Evolutionary conservation across 1,139 yeast genomes (phyloP).

Genomic region (Scheffersomyces insectosa): DNA sequence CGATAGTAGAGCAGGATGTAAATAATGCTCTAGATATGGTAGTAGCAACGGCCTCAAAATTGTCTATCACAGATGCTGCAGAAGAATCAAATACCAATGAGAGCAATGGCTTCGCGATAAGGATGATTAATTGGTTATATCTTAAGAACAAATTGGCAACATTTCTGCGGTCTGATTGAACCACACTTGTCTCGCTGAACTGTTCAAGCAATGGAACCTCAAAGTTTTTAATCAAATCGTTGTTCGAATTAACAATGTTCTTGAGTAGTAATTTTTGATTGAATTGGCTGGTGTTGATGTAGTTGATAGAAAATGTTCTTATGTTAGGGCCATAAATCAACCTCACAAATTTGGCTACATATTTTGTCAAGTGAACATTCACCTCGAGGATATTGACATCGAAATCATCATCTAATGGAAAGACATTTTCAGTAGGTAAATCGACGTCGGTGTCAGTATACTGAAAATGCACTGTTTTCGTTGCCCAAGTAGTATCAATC

Average conservation of each 20-base stretch:
- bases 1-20: conserved; percentile 43
- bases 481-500: conserved; percentile 52
- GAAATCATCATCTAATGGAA: conserved; percentile 32
- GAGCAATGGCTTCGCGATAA: conserved; percentile 47
- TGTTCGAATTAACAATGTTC: conserved; percentile 31
- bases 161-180: conserved; percentile 24
- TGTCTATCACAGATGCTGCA: conserved; percentile 24
- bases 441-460: conserved; percentile 54
- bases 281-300: conserved; percentile 43
- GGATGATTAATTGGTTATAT: conserved; percentile 47
- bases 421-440: conserved; percentile 37
- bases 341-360: conserved; percentile 34
- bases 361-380: conserved; percentile 43
- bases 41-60: conserved; percentile 28
- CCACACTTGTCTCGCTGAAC: conserved; percentile 22
- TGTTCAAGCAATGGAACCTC: conserved; percentile 32
- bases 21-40: conserved; percentile 41
- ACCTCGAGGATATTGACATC: conserved; percentile 33
- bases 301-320: conserved; percentile 39
- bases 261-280: conserved; percentile 33
- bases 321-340: conserved; percentile 39
- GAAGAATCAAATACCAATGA: conserved; percentile 40
- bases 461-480: conserved; percentile 50
- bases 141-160: conserved; percentile 45
- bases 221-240: conserved; percentile 30